A percentile compares a stretch with the other conserved stretches of the same genome.
Evolutionary conservation across 495 filamentous ascomycete genomes (phyloP).

Genomic region (Tuber melanosporum): DNA sequence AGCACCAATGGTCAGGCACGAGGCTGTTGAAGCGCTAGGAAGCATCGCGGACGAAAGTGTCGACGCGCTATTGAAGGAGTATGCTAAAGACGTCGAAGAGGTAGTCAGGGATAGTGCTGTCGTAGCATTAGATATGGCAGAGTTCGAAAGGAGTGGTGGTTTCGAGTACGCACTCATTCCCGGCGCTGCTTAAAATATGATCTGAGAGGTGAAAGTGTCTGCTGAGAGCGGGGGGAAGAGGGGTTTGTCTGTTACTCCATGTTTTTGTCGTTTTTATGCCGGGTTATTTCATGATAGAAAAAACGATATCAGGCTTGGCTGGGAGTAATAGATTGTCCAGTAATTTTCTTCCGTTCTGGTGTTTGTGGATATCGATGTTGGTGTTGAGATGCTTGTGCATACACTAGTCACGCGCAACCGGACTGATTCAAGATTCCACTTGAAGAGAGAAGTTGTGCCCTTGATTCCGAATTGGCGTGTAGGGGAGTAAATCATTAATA

Average conservation of each 20-base stretch:
- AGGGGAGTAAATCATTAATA: neutral
- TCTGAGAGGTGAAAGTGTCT: neutral
- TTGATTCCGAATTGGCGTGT: neutral
- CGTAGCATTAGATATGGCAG: slow-evolving; percentile 96
- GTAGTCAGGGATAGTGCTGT: slow-evolving; percentile 92
- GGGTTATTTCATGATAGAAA: neutral
- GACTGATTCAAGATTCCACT: neutral
- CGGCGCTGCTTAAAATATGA: slow-evolving; percentile 42
- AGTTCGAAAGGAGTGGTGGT: slow-evolving; percentile 85
- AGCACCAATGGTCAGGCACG: slow-evolving; percentile 92
- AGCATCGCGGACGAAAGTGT: slow-evolving; percentile 91
- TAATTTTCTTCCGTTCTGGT: neutral
- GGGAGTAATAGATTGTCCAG: neutral
- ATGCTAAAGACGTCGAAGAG: slow-evolving; percentile 80
- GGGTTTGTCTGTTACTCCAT: neutral
- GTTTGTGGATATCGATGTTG: neutral
- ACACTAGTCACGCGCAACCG: neutral
- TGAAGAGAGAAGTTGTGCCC: neutral
- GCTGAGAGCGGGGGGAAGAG: neutral
- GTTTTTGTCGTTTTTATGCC: neutral
- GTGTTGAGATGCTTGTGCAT: neutral
- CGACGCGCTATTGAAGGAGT: slow-evolving; percentile 72
- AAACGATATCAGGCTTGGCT: neutral
- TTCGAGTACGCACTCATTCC: slow-evolving; percentile 87
- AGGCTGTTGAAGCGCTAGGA: slow-evolving; percentile 95